Evolutionary conservation across 2,329 filamentous ascomycete genomes (phyloP), one percentile per base, ranked within the genome.

Genomic region (Graphium sp.): DNA sequence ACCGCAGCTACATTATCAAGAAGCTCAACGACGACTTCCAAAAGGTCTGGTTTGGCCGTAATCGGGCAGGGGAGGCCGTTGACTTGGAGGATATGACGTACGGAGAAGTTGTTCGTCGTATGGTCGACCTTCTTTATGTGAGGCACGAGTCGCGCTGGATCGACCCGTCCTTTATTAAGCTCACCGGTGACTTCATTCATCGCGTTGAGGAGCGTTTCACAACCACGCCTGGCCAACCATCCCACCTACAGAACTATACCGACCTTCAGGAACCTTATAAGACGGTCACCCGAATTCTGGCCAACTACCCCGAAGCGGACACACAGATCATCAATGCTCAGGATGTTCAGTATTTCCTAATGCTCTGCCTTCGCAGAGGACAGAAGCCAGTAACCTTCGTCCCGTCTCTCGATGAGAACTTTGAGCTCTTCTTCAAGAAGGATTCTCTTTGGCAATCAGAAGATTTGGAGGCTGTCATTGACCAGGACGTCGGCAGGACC

Each of bases 341-440:
- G 52, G 89, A 98, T 57, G 84, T 93, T 7, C 89, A 98, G 56
- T 79, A 95, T 56, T 95, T 98, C 65, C 56, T 98, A 30, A 65
- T 92, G 19, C 74, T 98, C 24, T 95, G 85, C 64, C 76, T 89
- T 56, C 76, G 84, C 21, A 81, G 79, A 26, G 78, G 77, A 22
- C 89, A 98, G 62, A 98, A 98, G 66, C 89, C 89, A 3, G 81
- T 91, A 17, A 89, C 87, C 1, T 98, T 98, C 48, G 85, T 98
- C 18, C 89, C 89, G 5, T 66, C 79, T n/a, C 66, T 98, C 14
- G 89, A 98, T 43, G 84, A 92, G 37, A 93, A 87, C 49, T 98
- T 98, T 40, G 89, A 98, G 49, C 93, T 91, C 58, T 98, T 83
- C 62, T 98, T 98, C 76, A 98, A 98, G 74, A 98, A 98, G 62